Base-by-base conservation (phyloP, 805 yeast genomes). In the Sugiyamaella americana region DNA sequence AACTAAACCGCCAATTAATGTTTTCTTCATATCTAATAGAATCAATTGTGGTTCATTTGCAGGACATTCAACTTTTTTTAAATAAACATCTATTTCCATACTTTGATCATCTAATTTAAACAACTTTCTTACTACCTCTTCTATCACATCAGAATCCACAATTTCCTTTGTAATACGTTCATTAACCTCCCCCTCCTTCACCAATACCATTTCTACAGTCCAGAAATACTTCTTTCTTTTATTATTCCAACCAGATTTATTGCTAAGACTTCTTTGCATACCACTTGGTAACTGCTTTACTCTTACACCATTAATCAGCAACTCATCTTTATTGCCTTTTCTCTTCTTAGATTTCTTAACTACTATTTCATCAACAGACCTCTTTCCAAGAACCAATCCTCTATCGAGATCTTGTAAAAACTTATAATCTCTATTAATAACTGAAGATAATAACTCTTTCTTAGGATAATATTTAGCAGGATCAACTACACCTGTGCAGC, bases 401-500 rank as follows among this genome's bases (percentile, higher is more conserved):
- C 97, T 66, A 41, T 80, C 80, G 46, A 86, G 56, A 18, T 67
- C 69, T 48, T 76, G 69, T 26, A 89, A 64, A 58, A 85, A 86
- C 59, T 86, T 83, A 62, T 87, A 89, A 61, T 89, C 97, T 51
- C 97, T 66, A 58, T 88, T 87, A 4, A 88, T 76, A 40, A 69
- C 52, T 19, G 61, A 62, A 30, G 79, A 76, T 3, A 55, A 49
- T 19, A 87, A 63, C 2, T 72, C 72, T 3, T 63, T 62, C 43
- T 75, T 70, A 1, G 78, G 57, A 1, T 84, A 66, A 58, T 79
- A 87, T 40, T 67, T 66, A 1, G 87, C 71, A 11, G 76, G 76
- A 58, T 84, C 87, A 29, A 79, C 73, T 17, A 57, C 53, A 0
- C 96, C 96, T 2, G 78, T 67, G 60, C 97, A 89, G 18, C 71